Base-by-base conservation (phyloP, 2,329 filamentous ascomycete genomes). In the Fonsecaea erecta region DNA sequence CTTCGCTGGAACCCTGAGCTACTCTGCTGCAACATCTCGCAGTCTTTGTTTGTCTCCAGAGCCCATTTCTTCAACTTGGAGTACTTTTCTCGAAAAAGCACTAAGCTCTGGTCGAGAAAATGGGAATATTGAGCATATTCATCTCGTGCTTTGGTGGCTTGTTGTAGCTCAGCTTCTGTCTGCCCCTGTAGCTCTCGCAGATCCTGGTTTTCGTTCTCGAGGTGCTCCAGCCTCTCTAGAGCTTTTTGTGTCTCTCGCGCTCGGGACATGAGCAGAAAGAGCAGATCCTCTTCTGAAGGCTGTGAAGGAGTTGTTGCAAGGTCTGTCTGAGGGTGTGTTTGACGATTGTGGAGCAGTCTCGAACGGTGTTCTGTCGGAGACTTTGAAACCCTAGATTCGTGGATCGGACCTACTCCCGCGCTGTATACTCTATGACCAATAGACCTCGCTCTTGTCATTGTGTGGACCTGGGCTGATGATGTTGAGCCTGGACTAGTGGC, bases 61-160 rank as follows among this genome's bases (percentile, higher is more conserved):
- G 68, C 68, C 67, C 67, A 69, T 35, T 68, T 63, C 52, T 71
- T 71, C 37, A 71, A 51, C 35, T 71, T 71, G 48, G 59, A 55
- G 46, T 71, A 71, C 32, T 65, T 69, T 16, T 68, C 60, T 48
- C 64, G 66, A 60, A 69, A 68, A 2, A 14, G 37, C 11, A 52
- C 51, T 16, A 70, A 46, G 16, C 18, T 43, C 21, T 64, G 18
- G 14, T 8, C 30, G 2, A 62, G 30, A 12, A 58, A 60, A 6
- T 65, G 52, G 21, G 64, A 62, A 52, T 52, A 30, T 40, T 64
- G 60, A 16, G 37, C 60, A 55, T 52, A 52, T 57, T 67, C 32
- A 18, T 48, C n/a, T 16, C 62, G 56, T 9, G 52, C 53, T 7
- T 37, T 28, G 9, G 52, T 3, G 16, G 32, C 52, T 52, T 67